Evolutionary conservation across 257 asterid species (phyloP), one percentile per base, ranked within the genome.

Genomic region (Echites panduratus): DNA sequence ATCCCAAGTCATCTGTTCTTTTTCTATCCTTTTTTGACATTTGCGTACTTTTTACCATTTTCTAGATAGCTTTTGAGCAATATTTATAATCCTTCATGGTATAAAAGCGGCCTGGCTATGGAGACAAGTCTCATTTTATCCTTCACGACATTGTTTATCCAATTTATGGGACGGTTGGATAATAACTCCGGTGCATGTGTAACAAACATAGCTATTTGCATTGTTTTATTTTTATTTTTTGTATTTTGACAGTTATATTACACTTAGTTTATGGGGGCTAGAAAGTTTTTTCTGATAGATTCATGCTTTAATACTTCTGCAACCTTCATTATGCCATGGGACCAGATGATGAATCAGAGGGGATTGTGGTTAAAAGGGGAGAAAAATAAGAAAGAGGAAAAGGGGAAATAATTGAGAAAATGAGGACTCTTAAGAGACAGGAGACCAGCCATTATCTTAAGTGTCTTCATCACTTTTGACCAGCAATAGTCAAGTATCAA

Each of bases 151-250:
- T 22, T 9, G 20, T 14, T 4, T 9, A 20, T 41, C 29, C 32
- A 41, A 66, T 43, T 40, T 29, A 27, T 68, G 40, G 72, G 72
- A 17, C 5, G 2, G 14, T 45, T 45, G 38, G 40, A 44, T n/a
- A 22, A 10, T 68, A 24, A 12, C 20, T 26, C 61, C 43, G 57
- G 70, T 52, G 75, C 40, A 47, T 22, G 35, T 32, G 38, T 71
- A 38, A 35, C 50, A 4, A 72, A 72, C 29, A 40, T 19, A 26
- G 70, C 16, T 44, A 61, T 43, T 59, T 27, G 59, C 59, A 43
- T 58, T 43, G 29, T 71, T 24, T 71, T 56, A 11, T n/a, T 70
- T 41, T 24, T 45, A 22, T 40, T 71, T n/a, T 71, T 22, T n/a
- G 5, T 32, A 50, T 52, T 70, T n/a, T 38, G 75, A 38, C 35